These are phyloP conservation scores for Sideroxylon spinosum DNA, from an alignment of 179 eudicot genomes.

Conservation along the genomic window DNA sequence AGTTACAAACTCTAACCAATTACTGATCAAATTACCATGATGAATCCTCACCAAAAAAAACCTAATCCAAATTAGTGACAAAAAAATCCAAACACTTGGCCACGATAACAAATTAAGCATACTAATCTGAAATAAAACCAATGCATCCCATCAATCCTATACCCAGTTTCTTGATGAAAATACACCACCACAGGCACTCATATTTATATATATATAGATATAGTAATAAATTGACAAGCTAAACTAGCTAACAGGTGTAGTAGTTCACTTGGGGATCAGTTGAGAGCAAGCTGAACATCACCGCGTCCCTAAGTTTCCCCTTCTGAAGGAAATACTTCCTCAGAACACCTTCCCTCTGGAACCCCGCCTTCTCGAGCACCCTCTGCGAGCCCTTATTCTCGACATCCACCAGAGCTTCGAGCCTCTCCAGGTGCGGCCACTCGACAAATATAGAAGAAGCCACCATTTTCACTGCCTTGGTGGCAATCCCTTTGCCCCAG, in stretches of 20 bases:
- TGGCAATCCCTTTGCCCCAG: conserved; percentile 47
- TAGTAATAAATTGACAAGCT: too few relatives aligned
- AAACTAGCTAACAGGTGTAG: background rate
- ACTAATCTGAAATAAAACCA: too few relatives aligned
- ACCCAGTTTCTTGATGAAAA: too few relatives aligned
- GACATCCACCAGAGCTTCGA: conserved; percentile 36
- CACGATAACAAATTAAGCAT: too few relatives aligned
- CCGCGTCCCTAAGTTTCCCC: conserved; percentile 26
- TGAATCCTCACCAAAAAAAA: too few relatives aligned
- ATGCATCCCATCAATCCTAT: too few relatives aligned
- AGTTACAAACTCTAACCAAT: too few relatives aligned
- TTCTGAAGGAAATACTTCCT: conserved; percentile 30
- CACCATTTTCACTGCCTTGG: conserved; percentile 35
- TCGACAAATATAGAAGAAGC: conserved; percentile 24
- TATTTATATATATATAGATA: too few relatives aligned
- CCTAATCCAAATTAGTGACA: too few relatives aligned
- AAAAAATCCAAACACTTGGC: too few relatives aligned
- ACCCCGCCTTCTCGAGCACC: conserved; percentile 41
- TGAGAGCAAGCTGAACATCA: conserved; percentile 31
- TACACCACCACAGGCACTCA: too few relatives aligned
- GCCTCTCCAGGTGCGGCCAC: conserved; percentile 40
- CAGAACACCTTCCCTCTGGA: conserved; percentile 35
- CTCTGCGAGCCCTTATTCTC: conserved; percentile 37
- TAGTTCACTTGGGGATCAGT: conserved; percentile 16
- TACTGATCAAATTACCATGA: too few relatives aligned